Base-by-base conservation (phyloP, 352 stramenopile genomes). In the Phytopythium vexans region DNA sequence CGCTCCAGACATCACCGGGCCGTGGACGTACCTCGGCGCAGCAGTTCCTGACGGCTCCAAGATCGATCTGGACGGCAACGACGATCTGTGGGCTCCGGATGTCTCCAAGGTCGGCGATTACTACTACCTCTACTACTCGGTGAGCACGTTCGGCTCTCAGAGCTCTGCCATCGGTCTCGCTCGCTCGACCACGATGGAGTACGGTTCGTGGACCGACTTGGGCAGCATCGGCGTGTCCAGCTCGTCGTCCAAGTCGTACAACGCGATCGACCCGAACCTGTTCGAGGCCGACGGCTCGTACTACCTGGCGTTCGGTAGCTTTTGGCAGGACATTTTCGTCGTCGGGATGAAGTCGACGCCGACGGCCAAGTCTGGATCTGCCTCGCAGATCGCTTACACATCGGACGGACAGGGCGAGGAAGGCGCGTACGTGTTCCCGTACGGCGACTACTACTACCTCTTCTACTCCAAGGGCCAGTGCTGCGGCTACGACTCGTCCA, bases 41-140 rank as follows among this genome's bases (percentile, higher is more conserved):
- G 62, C 45, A 14, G 47, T 66, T 8, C 52, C 56, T 4, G 46
- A 41, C 27, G 56, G 62, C n/a, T 66, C 62, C 31, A 56, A 42
- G 39, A 64, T 70, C 48, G 56, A 64, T 16, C 41, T 70, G 3
- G 49, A 43, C 6, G 62, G 56, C 12, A 51, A 57, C 36, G 59
- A 67, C 31, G 59, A 49, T 4, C 49, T 67, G 4, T 49, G 64
- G 60, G 67, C 71, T 4, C 71, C 73, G 2, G 70, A 78, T 33
- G 56, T 83, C 8, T 58, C 64, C 47, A 47, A 67, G 15, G 49
- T 80, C 9, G 70, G 62, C 14, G 60, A 74, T 53, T 62, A 58
- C 35, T 83, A 78, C 67, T 81, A 83, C 45, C 60, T 83, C n/a
- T 77, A 80, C 60, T 80, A 80, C 48, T 66, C 71, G 16, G 70